Conservation (phyloP, 495 filamentous ascomycete species). For the Trichoderma asperelloides region DNA sequence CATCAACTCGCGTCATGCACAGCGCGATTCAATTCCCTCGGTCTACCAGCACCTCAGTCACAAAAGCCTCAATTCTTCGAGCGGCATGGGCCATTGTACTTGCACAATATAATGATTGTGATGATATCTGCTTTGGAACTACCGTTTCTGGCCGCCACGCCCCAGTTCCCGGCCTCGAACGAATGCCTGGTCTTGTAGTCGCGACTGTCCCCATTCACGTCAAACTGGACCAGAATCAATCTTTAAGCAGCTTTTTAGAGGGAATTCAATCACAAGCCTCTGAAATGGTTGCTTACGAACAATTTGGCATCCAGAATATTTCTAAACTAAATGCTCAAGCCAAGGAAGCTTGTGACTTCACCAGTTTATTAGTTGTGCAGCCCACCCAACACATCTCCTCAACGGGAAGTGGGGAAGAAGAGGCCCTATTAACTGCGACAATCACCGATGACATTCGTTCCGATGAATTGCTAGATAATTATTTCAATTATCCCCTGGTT, state of each 20-base stretch:
- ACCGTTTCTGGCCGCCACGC: conserved; percentile 39
- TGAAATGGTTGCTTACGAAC: conserved; percentile 35
- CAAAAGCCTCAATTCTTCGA: conserved; percentile 37
- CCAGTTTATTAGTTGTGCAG: conserved; percentile 1
- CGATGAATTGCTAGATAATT: background rate
- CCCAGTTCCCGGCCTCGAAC: conserved; percentile 34
- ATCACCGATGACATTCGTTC: background rate
- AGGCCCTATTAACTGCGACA: background rate
- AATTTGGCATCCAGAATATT: conserved; percentile 32
- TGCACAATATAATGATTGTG: conserved; percentile 24
- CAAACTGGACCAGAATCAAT: conserved; percentile 10
- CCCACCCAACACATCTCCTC: background rate
- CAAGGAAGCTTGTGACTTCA: conserved; percentile 10
- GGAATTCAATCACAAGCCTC: conserved; percentile 25
- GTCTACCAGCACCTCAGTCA: conserved; percentile 18
- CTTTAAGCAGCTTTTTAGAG: conserved; percentile 14
- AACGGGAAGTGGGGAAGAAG: background rate
- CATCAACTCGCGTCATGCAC: conserved; percentile 2
- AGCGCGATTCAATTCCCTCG: conserved; percentile 16
- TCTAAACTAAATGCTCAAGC: conserved; percentile 1
- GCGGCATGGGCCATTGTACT: conserved; percentile 36
- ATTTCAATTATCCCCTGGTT: conserved; percentile 9
- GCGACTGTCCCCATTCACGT: conserved; percentile 49
- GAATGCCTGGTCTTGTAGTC: conserved; percentile 45
- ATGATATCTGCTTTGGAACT: conserved; percentile 40